Conservation (phyloP, 306 rosid genomes). For the Senna siamea region DNA sequence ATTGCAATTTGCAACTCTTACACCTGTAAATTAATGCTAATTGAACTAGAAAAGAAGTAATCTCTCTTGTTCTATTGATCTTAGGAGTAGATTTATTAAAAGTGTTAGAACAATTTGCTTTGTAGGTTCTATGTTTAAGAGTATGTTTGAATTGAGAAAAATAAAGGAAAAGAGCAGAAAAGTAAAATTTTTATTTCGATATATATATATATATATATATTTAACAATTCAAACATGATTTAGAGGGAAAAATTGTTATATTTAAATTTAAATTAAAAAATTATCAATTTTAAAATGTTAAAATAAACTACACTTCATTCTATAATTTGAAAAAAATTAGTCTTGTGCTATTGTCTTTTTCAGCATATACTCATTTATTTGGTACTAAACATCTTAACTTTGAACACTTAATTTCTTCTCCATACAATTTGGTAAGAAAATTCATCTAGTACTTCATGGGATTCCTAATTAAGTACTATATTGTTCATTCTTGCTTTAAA, state of each 20-base stretch:
- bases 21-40: constrained; percentile 40
- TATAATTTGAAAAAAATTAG: too few relatives aligned
- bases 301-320: background rate
- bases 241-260: too few relatives aligned
- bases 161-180: too few relatives aligned
- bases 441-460: background rate
- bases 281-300: too few relatives aligned
- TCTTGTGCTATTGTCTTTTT: background rate
- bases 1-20: constrained; percentile 21
- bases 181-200: too few relatives aligned
- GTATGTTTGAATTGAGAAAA: too few relatives aligned
- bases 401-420: background rate
- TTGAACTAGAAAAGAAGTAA: background rate
- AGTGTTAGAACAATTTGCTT: background rate
- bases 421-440: background rate
- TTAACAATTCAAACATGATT: too few relatives aligned
- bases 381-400: too few relatives aligned
- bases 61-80: background rate
- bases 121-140: too few relatives aligned
- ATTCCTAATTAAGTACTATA: background rate
- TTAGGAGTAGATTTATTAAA: background rate
- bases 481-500: background rate
- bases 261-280: too few relatives aligned
- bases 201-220: too few relatives aligned
- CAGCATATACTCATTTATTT: background rate